A percentile compares a stretch with the other conserved stretches of the same genome.
phyloP scores from a whole-genome alignment of 257 asterid species.

The Rhazya stricta region DNA sequence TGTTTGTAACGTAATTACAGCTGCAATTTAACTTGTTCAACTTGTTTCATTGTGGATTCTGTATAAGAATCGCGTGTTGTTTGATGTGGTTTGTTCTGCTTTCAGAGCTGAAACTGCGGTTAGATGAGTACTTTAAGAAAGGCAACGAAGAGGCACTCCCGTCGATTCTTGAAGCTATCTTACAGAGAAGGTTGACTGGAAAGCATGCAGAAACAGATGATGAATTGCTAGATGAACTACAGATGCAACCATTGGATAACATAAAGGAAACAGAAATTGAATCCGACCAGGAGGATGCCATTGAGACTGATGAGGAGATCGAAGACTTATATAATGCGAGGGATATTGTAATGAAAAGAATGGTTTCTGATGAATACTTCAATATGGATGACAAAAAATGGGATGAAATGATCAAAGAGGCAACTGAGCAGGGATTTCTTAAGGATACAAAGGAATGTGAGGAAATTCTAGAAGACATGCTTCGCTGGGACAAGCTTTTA shows the following conservation, averaged over 20 bases:
- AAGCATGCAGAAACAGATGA: slow-evolving; percentile 75
- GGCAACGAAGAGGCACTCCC: slow-evolving; percentile 64
- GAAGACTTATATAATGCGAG: slow-evolving; percentile 63
- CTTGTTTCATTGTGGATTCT: not conserved
- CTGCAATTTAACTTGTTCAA: not conserved
- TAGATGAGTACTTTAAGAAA: slow-evolving; percentile 54
- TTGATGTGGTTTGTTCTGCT: slow-evolving; percentile 9
- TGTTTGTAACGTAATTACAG: not conserved
- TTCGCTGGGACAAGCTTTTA: slow-evolving; percentile 71
- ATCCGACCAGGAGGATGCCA: slow-evolving; percentile 54
- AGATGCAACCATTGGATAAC: slow-evolving; percentile 44
- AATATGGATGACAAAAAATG: slow-evolving; percentile 71
- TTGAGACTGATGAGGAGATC: slow-evolving; percentile 63
- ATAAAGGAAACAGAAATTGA: slow-evolving; percentile 57
- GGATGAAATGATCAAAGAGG: slow-evolving; percentile 76
- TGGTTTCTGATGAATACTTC: slow-evolving; percentile 45
- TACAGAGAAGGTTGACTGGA: slow-evolving; percentile 43
- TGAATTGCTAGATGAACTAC: slow-evolving; percentile 53
- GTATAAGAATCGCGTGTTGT: not conserved
- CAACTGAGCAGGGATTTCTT: slow-evolving; percentile 55
- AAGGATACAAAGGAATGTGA: slow-evolving; percentile 73
- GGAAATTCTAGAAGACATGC: slow-evolving; percentile 79
- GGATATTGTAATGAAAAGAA: slow-evolving; percentile 40
- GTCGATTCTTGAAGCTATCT: slow-evolving; percentile 40
- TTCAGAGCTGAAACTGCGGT: slow-evolving; percentile 58